These are phyloP conservation scores for Sporisorium graminicola DNA, from an alignment of 1,284 basidiomycete genomes.

Conservation along the genomic window DNA sequence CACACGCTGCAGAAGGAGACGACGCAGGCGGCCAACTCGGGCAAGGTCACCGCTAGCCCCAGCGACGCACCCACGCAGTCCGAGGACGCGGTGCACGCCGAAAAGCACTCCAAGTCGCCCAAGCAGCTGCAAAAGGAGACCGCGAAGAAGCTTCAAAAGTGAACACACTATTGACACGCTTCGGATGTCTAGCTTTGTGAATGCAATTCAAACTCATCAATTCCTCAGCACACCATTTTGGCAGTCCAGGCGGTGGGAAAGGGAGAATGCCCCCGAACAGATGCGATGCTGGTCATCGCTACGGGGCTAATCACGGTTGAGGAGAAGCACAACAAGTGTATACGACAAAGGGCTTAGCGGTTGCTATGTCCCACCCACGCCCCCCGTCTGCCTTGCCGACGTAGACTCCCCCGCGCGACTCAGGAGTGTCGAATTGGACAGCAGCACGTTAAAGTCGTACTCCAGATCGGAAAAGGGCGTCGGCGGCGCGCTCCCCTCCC, in stretches of 20 bases:
- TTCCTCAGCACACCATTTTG: background rate
- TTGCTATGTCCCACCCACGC: no score
- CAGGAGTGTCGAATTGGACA: constrained; percentile 20
- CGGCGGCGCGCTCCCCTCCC: background rate
- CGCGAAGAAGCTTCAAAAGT: constrained; percentile 27
- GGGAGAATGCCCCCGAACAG: no score
- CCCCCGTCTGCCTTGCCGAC: background rate
- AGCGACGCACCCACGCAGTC: constrained; percentile 41
- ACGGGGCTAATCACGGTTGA: no score
- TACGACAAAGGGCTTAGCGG: no score
- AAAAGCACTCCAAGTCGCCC: constrained; percentile 47
- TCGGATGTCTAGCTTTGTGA: background rate
- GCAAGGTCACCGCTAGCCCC: constrained; percentile 6
- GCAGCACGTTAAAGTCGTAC: constrained; percentile 28
- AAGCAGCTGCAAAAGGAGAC: constrained; percentile 57
- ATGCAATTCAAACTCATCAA: background rate
- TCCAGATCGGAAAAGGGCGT: constrained; percentile 20
- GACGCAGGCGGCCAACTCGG: constrained; percentile 17
- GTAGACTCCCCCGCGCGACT: background rate
- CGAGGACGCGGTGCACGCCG: constrained; percentile 54
- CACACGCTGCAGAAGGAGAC: constrained; percentile 50
- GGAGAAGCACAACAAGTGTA: no score
- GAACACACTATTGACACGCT: background rate
- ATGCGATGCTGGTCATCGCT: no score
- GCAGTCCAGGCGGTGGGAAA: no score